Percentiles rank a stretch among this genome's conserved stretches.
Evolutionary conservation across 2,329 filamentous ascomycete genomes (phyloP).

Genomic region (Sphaceloma murrayae): DNA sequence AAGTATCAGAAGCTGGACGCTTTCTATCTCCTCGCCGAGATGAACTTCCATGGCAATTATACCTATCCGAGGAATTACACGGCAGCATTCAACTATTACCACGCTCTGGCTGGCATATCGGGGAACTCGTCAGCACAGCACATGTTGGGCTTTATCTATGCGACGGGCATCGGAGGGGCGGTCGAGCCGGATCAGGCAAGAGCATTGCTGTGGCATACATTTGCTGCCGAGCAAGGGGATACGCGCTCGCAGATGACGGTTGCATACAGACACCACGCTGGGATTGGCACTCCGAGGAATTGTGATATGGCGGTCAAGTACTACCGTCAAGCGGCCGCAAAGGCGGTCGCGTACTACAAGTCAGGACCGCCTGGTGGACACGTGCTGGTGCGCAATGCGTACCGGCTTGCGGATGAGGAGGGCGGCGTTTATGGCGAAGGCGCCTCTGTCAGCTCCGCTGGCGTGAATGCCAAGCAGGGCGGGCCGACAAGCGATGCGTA

Average conservation of each 20-base stretch:
- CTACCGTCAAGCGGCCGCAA: conserved; percentile 90
- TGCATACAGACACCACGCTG: conserved; percentile 73
- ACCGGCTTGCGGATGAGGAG: conserved; percentile 77
- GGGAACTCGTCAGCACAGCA: conserved; percentile 91
- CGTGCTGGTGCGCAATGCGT: conserved; percentile 65
- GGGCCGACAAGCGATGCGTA: conserved; percentile 69
- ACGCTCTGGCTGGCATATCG: conserved; percentile 61
- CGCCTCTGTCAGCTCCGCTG: conserved; percentile 80
- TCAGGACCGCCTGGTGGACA: conserved; percentile 85
- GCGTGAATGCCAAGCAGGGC: conserved; percentile 66
- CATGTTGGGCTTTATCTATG: conserved; percentile 93
- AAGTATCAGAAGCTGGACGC: conserved; percentile 62
- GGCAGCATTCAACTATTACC: conserved; percentile 71
- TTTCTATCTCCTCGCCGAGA: conserved; percentile 77
- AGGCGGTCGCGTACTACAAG: conserved; percentile 77
- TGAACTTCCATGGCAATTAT: conserved; percentile 96
- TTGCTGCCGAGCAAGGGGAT: conserved; percentile 76
- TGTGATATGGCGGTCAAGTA: conserved; percentile 78
- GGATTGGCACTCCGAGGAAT: conserved; percentile 74
- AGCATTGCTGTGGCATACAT: conserved; percentile 86
- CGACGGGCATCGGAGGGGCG: conserved; percentile 75
- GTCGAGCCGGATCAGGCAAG: conserved; percentile 82
- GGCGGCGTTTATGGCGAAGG: conserved; percentile 94
- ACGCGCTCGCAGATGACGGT: conserved; percentile 87
- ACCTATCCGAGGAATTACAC: conserved; percentile 74